Percentiles rank a stretch among this genome's conserved stretches.
phyloP scores from a whole-genome alignment of 331 rosid genomes.

The Acacia pycnantha region DNA sequence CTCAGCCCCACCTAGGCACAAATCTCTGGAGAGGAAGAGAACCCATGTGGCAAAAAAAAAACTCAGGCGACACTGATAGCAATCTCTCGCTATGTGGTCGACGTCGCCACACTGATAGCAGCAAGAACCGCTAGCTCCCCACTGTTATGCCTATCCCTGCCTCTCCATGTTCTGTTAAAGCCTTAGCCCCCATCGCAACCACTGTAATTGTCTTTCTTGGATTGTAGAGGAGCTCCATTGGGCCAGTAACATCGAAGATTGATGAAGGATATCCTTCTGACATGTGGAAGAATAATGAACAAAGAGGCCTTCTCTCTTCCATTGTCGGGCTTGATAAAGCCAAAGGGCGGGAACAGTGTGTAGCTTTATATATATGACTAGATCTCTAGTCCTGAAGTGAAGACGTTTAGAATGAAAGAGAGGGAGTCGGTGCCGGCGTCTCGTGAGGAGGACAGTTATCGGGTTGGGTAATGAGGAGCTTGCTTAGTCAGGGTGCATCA shows the following conservation, averaged over 20 bases:
- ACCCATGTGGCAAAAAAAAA: no score
- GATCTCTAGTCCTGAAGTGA: no score
- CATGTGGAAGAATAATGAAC: conserved; percentile 66
- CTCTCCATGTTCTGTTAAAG: conserved; percentile 48
- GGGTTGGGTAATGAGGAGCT: no score
- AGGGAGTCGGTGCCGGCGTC: no score
- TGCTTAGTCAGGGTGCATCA: no score
- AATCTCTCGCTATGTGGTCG: conserved; percentile 66
- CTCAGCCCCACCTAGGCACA: no score
- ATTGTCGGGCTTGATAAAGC: conserved; percentile 65
- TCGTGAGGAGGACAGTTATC: no score
- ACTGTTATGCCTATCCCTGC: conserved; percentile 53
- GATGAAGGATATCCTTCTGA: conserved; percentile 57
- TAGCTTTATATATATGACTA: no score
- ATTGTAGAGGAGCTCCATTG: conserved; percentile 46
- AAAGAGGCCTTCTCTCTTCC: conserved; percentile 65
- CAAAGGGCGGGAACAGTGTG: not conserved
- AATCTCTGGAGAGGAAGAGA: no score
- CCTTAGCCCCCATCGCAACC: conserved; percentile 38
- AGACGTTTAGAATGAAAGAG: no score
- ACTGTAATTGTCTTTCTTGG: conserved; percentile 38
- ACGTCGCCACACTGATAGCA: conserved; percentile 59
- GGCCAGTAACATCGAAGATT: conserved; percentile 58
- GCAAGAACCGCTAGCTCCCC: conserved; percentile 46
- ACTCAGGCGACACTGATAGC: not conserved